Base-by-base conservation (phyloP, 1,139 yeast species). In the Nakaseomyces glabratus region DNA sequence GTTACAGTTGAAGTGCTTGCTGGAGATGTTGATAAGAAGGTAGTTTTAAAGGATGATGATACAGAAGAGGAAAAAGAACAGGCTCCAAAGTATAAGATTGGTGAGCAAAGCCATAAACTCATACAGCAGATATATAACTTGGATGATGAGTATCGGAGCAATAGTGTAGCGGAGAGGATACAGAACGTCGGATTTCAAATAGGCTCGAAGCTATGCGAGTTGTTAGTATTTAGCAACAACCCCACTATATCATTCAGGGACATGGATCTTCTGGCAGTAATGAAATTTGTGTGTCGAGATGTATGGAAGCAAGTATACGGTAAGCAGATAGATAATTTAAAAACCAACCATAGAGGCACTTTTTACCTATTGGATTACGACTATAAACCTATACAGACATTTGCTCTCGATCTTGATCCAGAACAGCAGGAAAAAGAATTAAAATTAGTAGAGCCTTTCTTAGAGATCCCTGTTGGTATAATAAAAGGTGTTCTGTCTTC, bases 251-350 rank as follows among this genome's bases (percentile, higher is more conserved):
- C 60, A 19, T 47, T 65, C 39, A 68, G 68, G 43, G 62, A 73
- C 36, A 59, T 68, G 47, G 90, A 82, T 42, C 66, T 80, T 15
- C 59, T 88, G 32, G 90, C 84, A 46, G 72, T 86, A 34, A 82
- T 88, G 86, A 88, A 88, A 60, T 86, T 85, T 52, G 73, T 88
- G 2, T 86, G 97, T 58, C 72, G 94, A 34, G 96, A 90, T 48
- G 80, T 88, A 23, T 88, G 97, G 97, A 75, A 73, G 48, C 62
- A 71, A 35, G 55, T 88, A 25, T 86, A 76, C 60, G 73, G 76
- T 31, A 90, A 86, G 57, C 96, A 82, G 58, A 84, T 90, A 67
- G 95, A 86, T 57, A 86, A 85, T 51, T 66, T 90, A 42, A 71
- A 94, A 44, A 90, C 98, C 1, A 90, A 90, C 55, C 97, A 90